phyloP scores from a whole-genome alignment of 345 rosid species.

The Clausena lansium region DNA sequence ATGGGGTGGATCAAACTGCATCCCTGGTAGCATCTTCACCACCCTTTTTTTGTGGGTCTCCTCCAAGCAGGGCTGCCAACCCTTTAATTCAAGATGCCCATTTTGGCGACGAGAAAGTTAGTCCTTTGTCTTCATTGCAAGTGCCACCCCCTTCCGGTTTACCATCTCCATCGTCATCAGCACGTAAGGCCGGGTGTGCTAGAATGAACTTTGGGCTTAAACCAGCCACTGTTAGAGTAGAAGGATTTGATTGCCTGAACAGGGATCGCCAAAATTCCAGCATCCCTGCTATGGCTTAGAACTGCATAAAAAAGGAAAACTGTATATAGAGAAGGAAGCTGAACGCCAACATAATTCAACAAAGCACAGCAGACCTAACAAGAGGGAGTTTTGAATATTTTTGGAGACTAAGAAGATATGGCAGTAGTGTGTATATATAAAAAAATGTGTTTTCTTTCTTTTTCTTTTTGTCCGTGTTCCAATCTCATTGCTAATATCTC shows the following conservation, averaged over 20 bases:
- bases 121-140: constrained; percentile 35
- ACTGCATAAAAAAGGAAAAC: constrained; percentile 29
- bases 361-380: constrained; percentile 32
- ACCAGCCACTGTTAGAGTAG: constrained; percentile 94
- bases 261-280: constrained; percentile 92
- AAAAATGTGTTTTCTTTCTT: background rate
- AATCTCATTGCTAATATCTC: constrained; percentile 23
- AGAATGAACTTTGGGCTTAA: constrained; percentile 77
- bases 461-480: constrained; percentile 25
- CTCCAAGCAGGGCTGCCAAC: constrained; percentile 82
- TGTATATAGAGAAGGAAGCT: constrained; percentile 67
- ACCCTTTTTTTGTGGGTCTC: constrained; percentile 81
- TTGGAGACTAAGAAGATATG: constrained; percentile 18
- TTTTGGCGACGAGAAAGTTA: constrained; percentile 65
- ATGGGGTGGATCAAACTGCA: constrained; percentile 47
- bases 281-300: constrained; percentile 97
- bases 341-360: constrained; percentile 29
- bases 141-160: constrained; percentile 55
- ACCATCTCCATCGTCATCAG: constrained; percentile 56
- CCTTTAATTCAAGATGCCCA: constrained; percentile 80
- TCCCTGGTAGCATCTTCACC: constrained; percentile 54
- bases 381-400: constrained; percentile 38
- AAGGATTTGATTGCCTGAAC: constrained; percentile 98
- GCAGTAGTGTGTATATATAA: constrained; percentile 29
- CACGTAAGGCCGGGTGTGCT: constrained; percentile 66